Evolutionary conservation across 352 stramenopile species (phyloP), one percentile per base, ranked within the genome.

Genomic region (Phytophthora parvispora): DNA sequence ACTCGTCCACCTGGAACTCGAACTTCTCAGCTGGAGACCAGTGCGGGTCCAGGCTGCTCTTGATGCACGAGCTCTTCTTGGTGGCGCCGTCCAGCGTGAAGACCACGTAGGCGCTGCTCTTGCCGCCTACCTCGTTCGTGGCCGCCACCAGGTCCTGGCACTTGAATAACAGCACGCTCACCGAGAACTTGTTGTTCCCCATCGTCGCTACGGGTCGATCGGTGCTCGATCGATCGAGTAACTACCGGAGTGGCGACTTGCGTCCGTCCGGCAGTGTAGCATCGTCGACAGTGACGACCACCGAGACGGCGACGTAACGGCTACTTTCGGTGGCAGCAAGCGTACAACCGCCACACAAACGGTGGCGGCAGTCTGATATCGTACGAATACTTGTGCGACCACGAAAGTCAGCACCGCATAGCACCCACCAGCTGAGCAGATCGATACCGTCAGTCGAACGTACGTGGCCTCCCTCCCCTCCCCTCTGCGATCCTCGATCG

Each of bases 11-110:
- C 45, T 83, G 59, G 58, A 95, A 92, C 60, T 92, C 78, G 52
- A 95, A 95, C 58, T 83, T 82, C 62, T 95, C 87, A 8, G 84
- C 69, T 56, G 83, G 83, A 6, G 72, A 75, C 87, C 87, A 95
- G 64, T 83, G 74, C 50, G 87, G 87, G 43, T 92, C 88, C 18
- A 95, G 61, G 18, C 78, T 81, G 66, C 81, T 91, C 36, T 72
- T 74, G 60, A 92, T 78, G 40, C 72, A 75, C 55, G 83, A 90
- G 69, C 87, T 95, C 71, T 87, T 91, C 54, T 82, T 78, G 6
- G 64, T 81, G 20, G 55, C 42, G 29, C 77, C 60, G 31, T 78
- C 82, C n/a, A 91, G 58, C 12, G 72, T 76, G 56, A 94, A 87
- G 2, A 89, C 77, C 25, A 93, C 87, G 60, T 90, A 93, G 59